A percentile compares a stretch with the other conserved stretches of the same genome.
These are phyloP conservation scores for Leccinum arenicola DNA, from an alignment of 768 basidiomycete genomes.

Conservation along the genomic window DNA sequence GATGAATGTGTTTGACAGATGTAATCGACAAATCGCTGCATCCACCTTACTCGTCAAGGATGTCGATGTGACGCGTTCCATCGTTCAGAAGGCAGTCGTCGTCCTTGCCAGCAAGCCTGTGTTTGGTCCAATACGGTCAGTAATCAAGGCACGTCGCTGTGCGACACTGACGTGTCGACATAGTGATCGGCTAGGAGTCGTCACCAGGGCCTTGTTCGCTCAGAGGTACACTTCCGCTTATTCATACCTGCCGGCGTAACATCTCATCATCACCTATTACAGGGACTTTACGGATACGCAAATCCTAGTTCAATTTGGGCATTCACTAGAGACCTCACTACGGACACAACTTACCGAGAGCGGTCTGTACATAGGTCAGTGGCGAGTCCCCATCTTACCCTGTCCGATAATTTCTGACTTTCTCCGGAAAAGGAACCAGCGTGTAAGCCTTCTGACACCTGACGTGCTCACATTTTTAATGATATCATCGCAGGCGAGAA, in stretches of 20 bases:
- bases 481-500: slow-evolving; percentile 60
- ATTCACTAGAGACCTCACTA: slow-evolving; percentile 72
- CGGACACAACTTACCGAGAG: slow-evolving; percentile 86
- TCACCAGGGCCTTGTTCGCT: slow-evolving; percentile 87
- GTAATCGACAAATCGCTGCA: slow-evolving; percentile 91
- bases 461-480: not conserved
- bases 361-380: slow-evolving; percentile 90
- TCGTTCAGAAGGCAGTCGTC: slow-evolving; percentile 96
- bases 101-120: slow-evolving; percentile 88
- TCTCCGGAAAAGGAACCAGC: slow-evolving; percentile 56
- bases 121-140: slow-evolving; percentile 88
- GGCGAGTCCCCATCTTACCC: not conserved
- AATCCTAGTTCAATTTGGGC: slow-evolving; percentile 86
- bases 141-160: not conserved
- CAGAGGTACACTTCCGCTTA: slow-evolving; percentile 51
- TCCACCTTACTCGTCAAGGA: slow-evolving; percentile 73
- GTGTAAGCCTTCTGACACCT: slow-evolving; percentile 42
- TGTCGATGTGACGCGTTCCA: slow-evolving; percentile 89
- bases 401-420: slow-evolving; percentile 8
- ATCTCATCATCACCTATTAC: not conserved
- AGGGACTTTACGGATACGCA: slow-evolving; percentile 86
- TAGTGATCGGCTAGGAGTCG: slow-evolving; percentile 90
- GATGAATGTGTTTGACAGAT: slow-evolving; percentile 43
- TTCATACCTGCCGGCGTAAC: not conserved
- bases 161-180: slow-evolving; percentile 4